Evolutionary conservation across 192 early-diverging fungal genomes (phyloP), one percentile per base, ranked within the genome.

Genomic region (Podila horticola): DNA sequence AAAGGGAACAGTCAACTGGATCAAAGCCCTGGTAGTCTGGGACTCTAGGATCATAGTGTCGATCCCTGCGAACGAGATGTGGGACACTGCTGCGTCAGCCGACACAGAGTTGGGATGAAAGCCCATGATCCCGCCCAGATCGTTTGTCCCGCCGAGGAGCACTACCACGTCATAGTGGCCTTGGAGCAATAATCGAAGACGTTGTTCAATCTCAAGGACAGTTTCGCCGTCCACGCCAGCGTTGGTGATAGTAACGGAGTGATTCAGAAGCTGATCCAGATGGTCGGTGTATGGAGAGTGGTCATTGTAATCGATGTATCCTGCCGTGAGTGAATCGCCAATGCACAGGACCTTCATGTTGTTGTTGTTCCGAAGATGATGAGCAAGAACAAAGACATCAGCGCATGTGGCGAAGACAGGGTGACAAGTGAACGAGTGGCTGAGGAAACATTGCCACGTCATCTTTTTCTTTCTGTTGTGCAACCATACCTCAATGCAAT

Each of bases 181-280:
- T 24, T 71, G 5, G 33, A 29, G 50, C 26, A 72, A 26, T 7
- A 49, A 29, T 10, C 6, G 17, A 2, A 72, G 63, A 10, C 71
- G 62, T 22, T 51, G 31, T 45, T 64, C 34, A 19, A 72, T 72
- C 15, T 59, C 12, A 0, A 9, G 6, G 1, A 59, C 34, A 10
- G 71, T 72, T 13, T 72, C 71, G 49, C 63, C 71, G 28, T 72
- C 38, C 36, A 72, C 63, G 4, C 71, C 71, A 30, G 71, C 71
- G 20, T 72, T 72, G 26, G 26, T 20, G n/a, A 72, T 28, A 36
- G 28, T 48, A 41, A 59, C 33, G 49, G 59, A 9, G 69, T 71
- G 30, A n/a, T 15, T 1, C 48, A 72, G 30, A 2, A 72, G 33
- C 15, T 17, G 33, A 36, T 9, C 15, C 49, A 72, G 51, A 58